phyloP scores from a whole-genome alignment of 192 early-diverging fungal genomes.

The Umbelopsis sp. region DNA sequence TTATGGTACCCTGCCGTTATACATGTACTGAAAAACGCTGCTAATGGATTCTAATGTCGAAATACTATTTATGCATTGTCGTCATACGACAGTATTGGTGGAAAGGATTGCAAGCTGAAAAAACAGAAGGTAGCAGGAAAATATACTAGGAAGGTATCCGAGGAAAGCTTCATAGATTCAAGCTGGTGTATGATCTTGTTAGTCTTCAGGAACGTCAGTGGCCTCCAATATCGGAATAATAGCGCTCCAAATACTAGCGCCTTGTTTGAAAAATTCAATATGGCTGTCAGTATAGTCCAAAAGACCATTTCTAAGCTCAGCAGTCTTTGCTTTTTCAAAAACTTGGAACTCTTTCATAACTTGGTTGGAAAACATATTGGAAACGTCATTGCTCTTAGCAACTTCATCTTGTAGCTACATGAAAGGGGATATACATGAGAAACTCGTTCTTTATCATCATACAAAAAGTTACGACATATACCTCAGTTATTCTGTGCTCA shows the following conservation, averaged over 20 bases:
- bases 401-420: constrained; percentile 81
- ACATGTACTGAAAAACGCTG: neutral
- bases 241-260: constrained; percentile 76
- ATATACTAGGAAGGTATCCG: too few species aligned
- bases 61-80: neutral
- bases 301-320: constrained; percentile 79
- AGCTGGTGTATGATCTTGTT: neutral
- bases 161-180: too few species aligned
- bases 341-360: constrained; percentile 82
- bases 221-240: constrained; percentile 82
- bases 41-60: neutral
- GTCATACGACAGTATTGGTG: neutral
- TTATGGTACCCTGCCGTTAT: too few species aligned
- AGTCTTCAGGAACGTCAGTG: constrained; percentile 45
- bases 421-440: constrained; percentile 10
- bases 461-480: constrained; percentile 24
- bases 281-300: constrained; percentile 77
- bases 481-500: constrained; percentile 69
- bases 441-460: neutral
- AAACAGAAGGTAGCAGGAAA: too few species aligned
- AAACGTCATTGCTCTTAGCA: constrained; percentile 70
- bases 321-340: constrained; percentile 77
- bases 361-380: constrained; percentile 75
- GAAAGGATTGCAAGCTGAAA: too few species aligned
- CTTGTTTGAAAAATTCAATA: constrained; percentile 80